Evolutionary conservation across 2,329 filamentous ascomycete species (phyloP), one percentile per base, ranked within the genome.

Genomic region (Didymella lethalis): DNA sequence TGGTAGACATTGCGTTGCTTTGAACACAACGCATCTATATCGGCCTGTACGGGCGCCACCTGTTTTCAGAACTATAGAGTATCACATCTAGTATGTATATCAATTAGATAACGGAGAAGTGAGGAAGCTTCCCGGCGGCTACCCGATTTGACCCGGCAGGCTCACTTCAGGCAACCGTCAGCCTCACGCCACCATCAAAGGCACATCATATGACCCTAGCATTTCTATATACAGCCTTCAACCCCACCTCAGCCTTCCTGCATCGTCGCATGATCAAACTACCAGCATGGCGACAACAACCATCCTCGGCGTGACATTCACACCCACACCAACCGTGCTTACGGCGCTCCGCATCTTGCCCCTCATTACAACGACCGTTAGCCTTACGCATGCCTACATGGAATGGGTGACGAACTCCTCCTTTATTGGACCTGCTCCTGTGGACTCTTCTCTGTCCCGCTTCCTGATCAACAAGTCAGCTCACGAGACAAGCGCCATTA

Each of bases 351-450:
- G 67, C 54, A 47, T 73, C 44, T n/a, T 53, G 1, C 67, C 71
- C 3, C 61, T 72, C 36, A 45, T 73, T 25, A 46, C 51, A 55
- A 62, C 55, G 40, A 72, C 69, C n/a, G 68, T 64, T 23, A 64
- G 62, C 36, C 59, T 73, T 7, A 68, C 66, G 7, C 69, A 73
- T 38, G 67, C 70, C 7, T 72, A 69, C 61, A 66, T 68, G 63
- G 69, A 73, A 52, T 62, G 51, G 44, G 26, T 71, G 5, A 65
- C 68, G 7, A 68, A 61, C 31, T 59, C 60, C 10, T 63, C 69
- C 14, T 72, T 71, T 53, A 57, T 70, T 23, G 7, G 4, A 3
- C 12, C 61, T 0, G 47, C 67, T 2, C 55, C 62, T 11, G 66
- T 59, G 4, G 40, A 59, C 8, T 54, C 56, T 3, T 28, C 18